A percentile compares a stretch with the other conserved stretches of the same genome.
Conservation (phyloP, 805 yeast genomes). For the Yarrowia osloensis region DNA sequence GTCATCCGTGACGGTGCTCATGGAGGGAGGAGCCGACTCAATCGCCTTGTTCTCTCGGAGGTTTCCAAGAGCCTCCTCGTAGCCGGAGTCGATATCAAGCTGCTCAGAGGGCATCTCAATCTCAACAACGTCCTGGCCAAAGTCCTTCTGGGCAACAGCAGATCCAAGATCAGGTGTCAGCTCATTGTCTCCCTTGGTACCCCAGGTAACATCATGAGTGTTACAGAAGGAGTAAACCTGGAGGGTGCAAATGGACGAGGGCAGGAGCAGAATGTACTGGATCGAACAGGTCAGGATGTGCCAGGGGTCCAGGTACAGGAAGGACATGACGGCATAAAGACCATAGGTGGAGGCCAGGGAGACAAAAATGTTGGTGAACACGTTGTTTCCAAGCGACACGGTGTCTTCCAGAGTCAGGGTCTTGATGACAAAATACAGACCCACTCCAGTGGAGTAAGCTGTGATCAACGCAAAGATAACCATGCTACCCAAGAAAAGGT, state of each 20-base stretch:
- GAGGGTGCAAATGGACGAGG: slow-evolving; percentile 86
- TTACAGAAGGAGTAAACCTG: slow-evolving; percentile 97
- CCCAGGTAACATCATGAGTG: slow-evolving; percentile 99
- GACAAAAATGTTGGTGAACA: slow-evolving; percentile 67
- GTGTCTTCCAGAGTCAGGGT: slow-evolving; percentile 48
- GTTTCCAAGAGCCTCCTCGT: slow-evolving; percentile 71
- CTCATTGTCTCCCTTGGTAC: slow-evolving; percentile 91
- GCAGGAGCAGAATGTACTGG: slow-evolving; percentile 87
- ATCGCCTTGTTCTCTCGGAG: slow-evolving; percentile 69
- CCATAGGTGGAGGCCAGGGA: slow-evolving; percentile 92
- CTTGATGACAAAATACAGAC: slow-evolving; percentile 71
- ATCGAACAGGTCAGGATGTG: slow-evolving; percentile 83
- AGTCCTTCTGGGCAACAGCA: slow-evolving; percentile 78
- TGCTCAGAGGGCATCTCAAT: slow-evolving; percentile 71
- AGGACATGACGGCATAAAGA: slow-evolving; percentile 75
- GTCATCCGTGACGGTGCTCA: slow-evolving; percentile 57
- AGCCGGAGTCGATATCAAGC: slow-evolving; percentile 77
- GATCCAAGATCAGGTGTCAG: slow-evolving; percentile 71
- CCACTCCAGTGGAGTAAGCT: slow-evolving; percentile 75
- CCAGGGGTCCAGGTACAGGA: slow-evolving; percentile 94
- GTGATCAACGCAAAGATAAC: slow-evolving; percentile 76
- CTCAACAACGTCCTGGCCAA: slow-evolving; percentile 82
- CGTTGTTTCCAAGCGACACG: slow-evolving; percentile 46
- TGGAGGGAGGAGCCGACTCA: slow-evolving; percentile 49
- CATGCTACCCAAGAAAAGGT: slow-evolving; percentile 71